Base-by-base conservation (phyloP, 2,329 filamentous ascomycete species). In the Fusarium temperatum region DNA sequence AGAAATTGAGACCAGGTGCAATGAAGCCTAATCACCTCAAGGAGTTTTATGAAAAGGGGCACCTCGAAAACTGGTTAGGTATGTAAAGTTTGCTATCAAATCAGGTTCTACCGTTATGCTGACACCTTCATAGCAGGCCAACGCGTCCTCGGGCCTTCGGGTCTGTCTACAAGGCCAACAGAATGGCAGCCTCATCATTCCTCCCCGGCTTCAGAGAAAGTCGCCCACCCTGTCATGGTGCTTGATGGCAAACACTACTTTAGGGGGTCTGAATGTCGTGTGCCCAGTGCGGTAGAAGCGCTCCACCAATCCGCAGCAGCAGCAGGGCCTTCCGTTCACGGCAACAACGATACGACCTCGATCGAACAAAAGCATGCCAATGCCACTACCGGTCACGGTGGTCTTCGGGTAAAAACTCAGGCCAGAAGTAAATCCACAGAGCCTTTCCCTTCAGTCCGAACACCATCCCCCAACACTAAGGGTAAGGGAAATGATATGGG, bases 1-100 rank as follows among this genome's bases (percentile, higher is more conserved):
- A 59, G 50, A 54, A 63, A 50, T 44, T 59, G 4, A 53, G 36
- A 35, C 41, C 55, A 22, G 58, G 60, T n/a, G 60, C 48, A 61
- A 57, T 41, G 62, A 74, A 65, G 36, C 79, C 76, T 12, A 75
- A 68, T 42, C 80, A 80, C 39, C 64, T 83, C 7, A 56, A 75
- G 53, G 63, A 75, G 32, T 80, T 80, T 14, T 79, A 75, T 39
- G 61, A 66, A 12, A 73, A 67, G 8, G 67, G 79, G 17, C 75
- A 65, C 22, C 66, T 83, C 6, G 77, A 83, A 39, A 81, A 82
- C 60, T 84, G 83, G 83, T 77, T 84, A 42, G 78, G 83, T 84
- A 75, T 72, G 81, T 57, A 20, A 26, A 42, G 13, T 15, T 28
- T 8, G 24, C 20, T 24, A 20, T 13, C 26, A 22, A 26, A 14